Conservation (phyloP, 1,139 yeast species). For the Blastobotrys ciferrii region DNA sequence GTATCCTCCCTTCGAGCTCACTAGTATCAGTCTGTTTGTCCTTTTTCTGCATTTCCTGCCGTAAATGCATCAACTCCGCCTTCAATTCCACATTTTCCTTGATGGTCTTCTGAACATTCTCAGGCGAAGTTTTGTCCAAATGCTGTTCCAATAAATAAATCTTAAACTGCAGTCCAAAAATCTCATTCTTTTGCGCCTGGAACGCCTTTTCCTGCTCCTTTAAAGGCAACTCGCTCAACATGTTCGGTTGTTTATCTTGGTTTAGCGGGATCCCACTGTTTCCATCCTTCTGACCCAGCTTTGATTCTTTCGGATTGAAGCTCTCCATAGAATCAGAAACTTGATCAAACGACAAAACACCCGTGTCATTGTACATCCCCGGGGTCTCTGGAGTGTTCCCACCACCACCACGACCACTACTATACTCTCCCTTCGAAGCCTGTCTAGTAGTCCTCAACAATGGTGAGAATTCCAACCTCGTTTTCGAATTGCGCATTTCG, state of each 20-base stretch:
- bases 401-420: neutral
- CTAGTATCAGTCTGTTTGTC: slow-evolving; percentile 4
- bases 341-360: slow-evolving; percentile 18
- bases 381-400: slow-evolving; percentile 5
- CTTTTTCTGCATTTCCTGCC: slow-evolving; percentile 20
- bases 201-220: slow-evolving; percentile 38
- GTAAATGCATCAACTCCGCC: slow-evolving; percentile 24
- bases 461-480: slow-evolving; percentile 1
- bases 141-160: slow-evolving; percentile 22
- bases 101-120: slow-evolving; percentile 21
- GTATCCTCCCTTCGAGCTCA: slow-evolving; percentile 11
- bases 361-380: slow-evolving; percentile 4
- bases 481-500: neutral
- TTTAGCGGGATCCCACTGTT: neutral
- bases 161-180: slow-evolving; percentile 60
- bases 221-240: slow-evolving; percentile 23
- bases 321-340: slow-evolving; percentile 19
- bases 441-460: slow-evolving; percentile 3
- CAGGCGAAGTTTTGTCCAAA: slow-evolving; percentile 21
- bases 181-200: slow-evolving; percentile 55
- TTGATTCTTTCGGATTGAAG: slow-evolving; percentile 10
- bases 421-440: neutral
- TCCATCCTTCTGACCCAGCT: slow-evolving; percentile 2
- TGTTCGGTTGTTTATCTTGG: neutral
- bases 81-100: slow-evolving; percentile 25